phyloP scores from a whole-genome alignment of 1,139 yeast genomes.

The Hyphopichia buzzinii region DNA sequence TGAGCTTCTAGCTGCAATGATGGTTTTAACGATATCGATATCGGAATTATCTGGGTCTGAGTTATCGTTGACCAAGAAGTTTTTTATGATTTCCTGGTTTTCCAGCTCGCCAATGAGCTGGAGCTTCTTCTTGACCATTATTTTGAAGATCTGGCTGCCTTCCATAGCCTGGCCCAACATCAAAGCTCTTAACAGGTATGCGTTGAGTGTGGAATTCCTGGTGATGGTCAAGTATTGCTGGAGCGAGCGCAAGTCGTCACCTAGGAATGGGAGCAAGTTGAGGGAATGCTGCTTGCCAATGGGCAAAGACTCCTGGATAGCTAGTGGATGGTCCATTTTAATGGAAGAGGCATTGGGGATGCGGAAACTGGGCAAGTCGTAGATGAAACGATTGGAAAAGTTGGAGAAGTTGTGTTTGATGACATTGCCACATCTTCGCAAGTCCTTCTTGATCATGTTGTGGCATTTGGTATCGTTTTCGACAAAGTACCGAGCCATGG shows the following conservation, averaged over 20 bases:
- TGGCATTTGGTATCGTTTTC: conserved; percentile 10
- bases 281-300: conserved; percentile 6
- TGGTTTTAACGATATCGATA: conserved; percentile 9
- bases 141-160: conserved; percentile 14
- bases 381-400: conserved; percentile 3
- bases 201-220: conserved; percentile 6
- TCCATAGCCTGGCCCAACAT: conserved; percentile 14
- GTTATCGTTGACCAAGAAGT: conserved; percentile 7
- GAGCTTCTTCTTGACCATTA: conserved; percentile 12
- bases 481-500: conserved; percentile 10
- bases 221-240: conserved; percentile 6
- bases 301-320: conserved; percentile 8
- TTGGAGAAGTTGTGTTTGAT: conserved; percentile 4
- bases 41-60: conserved; percentile 1
- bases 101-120: conserved; percentile 6
- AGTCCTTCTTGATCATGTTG: conserved; percentile 3
- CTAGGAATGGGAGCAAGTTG: conserved; percentile 13
- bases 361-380: conserved; percentile 11
- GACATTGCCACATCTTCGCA: conserved; percentile 1
- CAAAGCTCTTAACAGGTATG: conserved; percentile 10
- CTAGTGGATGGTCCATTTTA: conserved; percentile 7
- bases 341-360: conserved; percentile 10
- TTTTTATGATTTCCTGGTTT: conserved; percentile 6
- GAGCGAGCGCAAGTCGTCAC: conserved; percentile 10
- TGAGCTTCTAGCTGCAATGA: conserved; percentile 10